Evolutionary conservation across 192 early-diverging fungal genomes (phyloP).

Genomic region (Backusella circina): DNA sequence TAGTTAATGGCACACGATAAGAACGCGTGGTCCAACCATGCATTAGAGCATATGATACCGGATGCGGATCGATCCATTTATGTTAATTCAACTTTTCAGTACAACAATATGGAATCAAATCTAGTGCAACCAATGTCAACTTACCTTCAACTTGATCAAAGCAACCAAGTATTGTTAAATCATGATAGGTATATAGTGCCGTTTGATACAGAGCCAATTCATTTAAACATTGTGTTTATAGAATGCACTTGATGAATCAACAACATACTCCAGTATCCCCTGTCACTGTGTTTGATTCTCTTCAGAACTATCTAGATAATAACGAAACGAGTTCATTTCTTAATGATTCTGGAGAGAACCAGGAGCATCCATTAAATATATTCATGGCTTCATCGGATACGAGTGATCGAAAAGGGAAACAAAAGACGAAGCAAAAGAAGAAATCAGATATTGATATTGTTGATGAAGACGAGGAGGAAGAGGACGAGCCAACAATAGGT

Average conservation of each 20-base stretch:
- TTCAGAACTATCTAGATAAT: background rate
- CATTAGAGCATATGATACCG: background rate
- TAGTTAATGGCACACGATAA: background rate
- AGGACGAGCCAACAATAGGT: background rate
- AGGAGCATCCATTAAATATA: background rate
- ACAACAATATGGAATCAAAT: background rate
- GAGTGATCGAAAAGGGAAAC: background rate
- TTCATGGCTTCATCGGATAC: background rate
- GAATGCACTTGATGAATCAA: background rate
- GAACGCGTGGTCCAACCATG: background rate
- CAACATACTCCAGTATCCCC: background rate
- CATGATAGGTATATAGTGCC: background rate
- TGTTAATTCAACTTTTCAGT: background rate
- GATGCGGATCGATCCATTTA: background rate
- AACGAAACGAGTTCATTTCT: background rate
- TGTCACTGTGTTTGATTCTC: background rate
- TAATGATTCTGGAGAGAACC: background rate
- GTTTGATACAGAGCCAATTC: background rate
- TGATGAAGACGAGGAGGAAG: background rate
- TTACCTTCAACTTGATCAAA: background rate
- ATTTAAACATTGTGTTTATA: background rate
- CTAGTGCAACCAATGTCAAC: background rate
- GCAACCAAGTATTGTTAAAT: background rate
- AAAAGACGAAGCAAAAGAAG: background rate
- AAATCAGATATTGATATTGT: background rate